Evolutionary conservation across 257 asterid species (phyloP).

Genomic region (Paraleonurus japonicus): DNA sequence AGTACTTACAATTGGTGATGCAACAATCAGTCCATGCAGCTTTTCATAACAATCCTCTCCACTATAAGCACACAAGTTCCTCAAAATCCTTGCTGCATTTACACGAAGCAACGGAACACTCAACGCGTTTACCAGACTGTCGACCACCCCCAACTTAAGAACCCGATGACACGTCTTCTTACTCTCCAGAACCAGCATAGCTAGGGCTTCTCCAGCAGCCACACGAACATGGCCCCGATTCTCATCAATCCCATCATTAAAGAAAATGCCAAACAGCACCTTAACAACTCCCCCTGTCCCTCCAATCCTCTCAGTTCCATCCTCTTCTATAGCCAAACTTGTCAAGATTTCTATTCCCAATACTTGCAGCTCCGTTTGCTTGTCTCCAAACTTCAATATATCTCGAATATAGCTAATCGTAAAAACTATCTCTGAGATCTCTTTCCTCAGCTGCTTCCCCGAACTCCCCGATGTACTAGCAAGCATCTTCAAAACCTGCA

Average conservation of each 20-base stretch:
- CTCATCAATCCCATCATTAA: constrained; percentile 39
- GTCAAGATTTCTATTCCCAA: constrained; percentile 73
- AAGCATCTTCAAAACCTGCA: constrained; percentile 79
- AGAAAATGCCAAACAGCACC: constrained; percentile 60
- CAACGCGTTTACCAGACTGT: constrained; percentile 54
- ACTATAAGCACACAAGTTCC: constrained; percentile 71
- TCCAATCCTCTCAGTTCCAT: constrained; percentile 81
- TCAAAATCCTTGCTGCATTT: constrained; percentile 64
- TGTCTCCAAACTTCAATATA: constrained; percentile 60
- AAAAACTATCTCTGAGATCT: constrained; percentile 80
- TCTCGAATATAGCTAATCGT: constrained; percentile 77
- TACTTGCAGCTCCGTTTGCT: constrained; percentile 59
- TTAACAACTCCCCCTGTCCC: constrained; percentile 77
- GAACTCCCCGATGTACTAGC: constrained; percentile 69
- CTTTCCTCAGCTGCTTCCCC: constrained; percentile 71
- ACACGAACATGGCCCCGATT: constrained; percentile 43
- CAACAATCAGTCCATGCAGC: constrained; percentile 46
- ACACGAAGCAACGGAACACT: constrained; percentile 52
- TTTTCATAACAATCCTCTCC: constrained; percentile 52
- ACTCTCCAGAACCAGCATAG: constrained; percentile 76
- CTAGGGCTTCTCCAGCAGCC: constrained; percentile 87
- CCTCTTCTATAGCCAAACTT: constrained; percentile 70
- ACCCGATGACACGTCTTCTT: constrained; percentile 46
- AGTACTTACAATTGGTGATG: constrained; percentile 67
- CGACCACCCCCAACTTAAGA: constrained; percentile 43